Conservation (phyloP, 306 rosid genomes). For the Boehmeria nivea region DNA sequence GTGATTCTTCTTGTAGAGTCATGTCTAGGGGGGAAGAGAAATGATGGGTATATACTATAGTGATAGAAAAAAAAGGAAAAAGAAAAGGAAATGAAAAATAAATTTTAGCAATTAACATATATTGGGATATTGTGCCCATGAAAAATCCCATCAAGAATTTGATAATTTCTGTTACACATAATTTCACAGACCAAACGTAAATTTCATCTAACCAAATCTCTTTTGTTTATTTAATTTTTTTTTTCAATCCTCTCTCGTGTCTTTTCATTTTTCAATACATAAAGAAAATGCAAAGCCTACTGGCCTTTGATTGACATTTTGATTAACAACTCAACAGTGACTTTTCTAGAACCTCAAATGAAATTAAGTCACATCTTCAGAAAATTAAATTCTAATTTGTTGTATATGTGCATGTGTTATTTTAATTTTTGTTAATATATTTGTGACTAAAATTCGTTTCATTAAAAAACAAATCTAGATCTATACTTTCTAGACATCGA, state of each 20-base stretch:
- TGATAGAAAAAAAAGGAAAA: background rate
- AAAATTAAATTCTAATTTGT: background rate
- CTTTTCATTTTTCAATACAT: background rate
- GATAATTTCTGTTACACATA: background rate
- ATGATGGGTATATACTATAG: background rate
- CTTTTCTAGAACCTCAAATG: background rate
- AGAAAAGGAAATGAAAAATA: too few species aligned
- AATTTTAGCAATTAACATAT: too few species aligned
- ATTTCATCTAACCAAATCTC: background rate
- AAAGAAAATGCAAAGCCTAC: background rate
- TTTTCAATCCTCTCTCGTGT: background rate
- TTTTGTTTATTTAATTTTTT: too few species aligned
- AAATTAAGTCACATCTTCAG: background rate
- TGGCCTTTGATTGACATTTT: background rate
- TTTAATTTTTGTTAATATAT: background rate
- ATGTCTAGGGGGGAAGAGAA: background rate
- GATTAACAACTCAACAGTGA: conserved; percentile 1
- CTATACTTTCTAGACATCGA: conserved; percentile 8
- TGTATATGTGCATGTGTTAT: background rate
- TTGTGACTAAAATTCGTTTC: background rate
- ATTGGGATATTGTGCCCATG: conserved; percentile 12
- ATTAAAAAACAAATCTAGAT: background rate
- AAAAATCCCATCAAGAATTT: conserved; percentile 8
- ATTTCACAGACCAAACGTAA: conserved; percentile 9
- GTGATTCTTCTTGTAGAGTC: background rate